Percentiles rank a stretch among this genome's conserved stretches.
These are phyloP conservation scores for Yamadazyma spencermartinsiae DNA, from an alignment of 1,139 yeast genomes.

Conservation along the genomic window DNA sequence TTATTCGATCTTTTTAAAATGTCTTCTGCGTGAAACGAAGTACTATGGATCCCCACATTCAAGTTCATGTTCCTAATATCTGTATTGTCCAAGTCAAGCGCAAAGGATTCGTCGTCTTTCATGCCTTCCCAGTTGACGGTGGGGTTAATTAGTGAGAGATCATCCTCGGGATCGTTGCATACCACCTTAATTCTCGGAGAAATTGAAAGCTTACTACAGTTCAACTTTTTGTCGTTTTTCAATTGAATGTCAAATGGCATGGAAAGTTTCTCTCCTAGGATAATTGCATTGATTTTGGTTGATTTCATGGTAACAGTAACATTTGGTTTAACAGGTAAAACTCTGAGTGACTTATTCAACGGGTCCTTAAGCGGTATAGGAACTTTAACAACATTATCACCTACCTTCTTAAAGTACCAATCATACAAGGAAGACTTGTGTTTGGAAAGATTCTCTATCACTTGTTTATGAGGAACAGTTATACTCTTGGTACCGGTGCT, in stretches of 20 bases:
- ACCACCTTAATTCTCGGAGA: slow-evolving; percentile 23
- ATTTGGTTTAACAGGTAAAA: slow-evolving; percentile 25
- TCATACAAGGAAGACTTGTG: neutral
- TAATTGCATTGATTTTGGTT: slow-evolving; percentile 13
- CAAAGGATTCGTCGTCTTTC: slow-evolving; percentile 45
- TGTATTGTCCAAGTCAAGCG: slow-evolving; percentile 19
- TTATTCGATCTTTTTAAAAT: slow-evolving; percentile 9
- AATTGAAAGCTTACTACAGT: slow-evolving; percentile 23
- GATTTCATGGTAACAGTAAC: slow-evolving; percentile 13
- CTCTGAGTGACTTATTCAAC: slow-evolving; percentile 13
- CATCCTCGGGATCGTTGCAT: slow-evolving; percentile 16
- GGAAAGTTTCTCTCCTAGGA: slow-evolving; percentile 31
- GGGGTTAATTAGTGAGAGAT: slow-evolving; percentile 18
- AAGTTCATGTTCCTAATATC: slow-evolving; percentile 13
- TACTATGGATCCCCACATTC: slow-evolving; percentile 25
- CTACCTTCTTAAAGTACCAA: slow-evolving; percentile 9
- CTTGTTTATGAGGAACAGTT: slow-evolving; percentile 4
- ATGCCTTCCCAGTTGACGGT: slow-evolving; percentile 36
- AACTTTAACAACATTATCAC: slow-evolving; percentile 6
- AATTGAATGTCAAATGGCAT: slow-evolving; percentile 24
- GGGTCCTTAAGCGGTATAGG: slow-evolving; percentile 10
- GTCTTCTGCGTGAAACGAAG: slow-evolving; percentile 15
- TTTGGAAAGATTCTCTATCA: neutral
- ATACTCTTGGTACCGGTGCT: slow-evolving; percentile 1
- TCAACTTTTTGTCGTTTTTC: slow-evolving; percentile 18